A percentile compares a stretch with the other conserved stretches of the same genome.
phyloP scores from a whole-genome alignment of 192 early-diverging fungal genomes.

The Coemansia sp. region DNA sequence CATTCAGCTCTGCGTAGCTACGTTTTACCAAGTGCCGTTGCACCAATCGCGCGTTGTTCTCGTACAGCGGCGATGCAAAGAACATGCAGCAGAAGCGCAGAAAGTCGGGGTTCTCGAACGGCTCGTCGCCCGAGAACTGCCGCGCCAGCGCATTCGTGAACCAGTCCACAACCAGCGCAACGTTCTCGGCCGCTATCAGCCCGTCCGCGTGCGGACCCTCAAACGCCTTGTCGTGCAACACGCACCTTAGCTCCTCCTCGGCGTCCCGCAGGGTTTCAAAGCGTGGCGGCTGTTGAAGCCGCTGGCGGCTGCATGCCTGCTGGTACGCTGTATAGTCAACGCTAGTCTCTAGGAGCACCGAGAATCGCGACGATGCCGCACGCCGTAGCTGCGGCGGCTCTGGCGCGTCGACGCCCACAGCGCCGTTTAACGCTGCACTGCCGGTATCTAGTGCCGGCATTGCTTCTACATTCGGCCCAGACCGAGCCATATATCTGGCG shows the following conservation, averaged over 20 bases:
- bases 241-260: slow-evolving; percentile 35
- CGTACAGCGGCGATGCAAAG: slow-evolving; percentile 48
- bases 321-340: slow-evolving; percentile 47
- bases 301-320: slow-evolving; percentile 17
- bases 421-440: background rate
- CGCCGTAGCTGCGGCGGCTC: slow-evolving; percentile 9
- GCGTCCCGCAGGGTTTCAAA: slow-evolving; percentile 43
- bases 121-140: slow-evolving; percentile 44
- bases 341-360: slow-evolving; percentile 34
- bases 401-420: background rate
- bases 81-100: slow-evolving; percentile 49
- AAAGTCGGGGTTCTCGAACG: slow-evolving; percentile 47
- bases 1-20: slow-evolving; percentile 40
- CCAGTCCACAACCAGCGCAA: slow-evolving; percentile 48
- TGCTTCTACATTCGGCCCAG: background rate
- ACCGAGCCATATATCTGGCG: background rate
- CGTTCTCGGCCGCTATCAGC: slow-evolving; percentile 35
- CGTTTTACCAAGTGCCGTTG: slow-evolving; percentile 49
- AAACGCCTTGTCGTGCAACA: slow-evolving; percentile 41
- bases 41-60: slow-evolving; percentile 46
- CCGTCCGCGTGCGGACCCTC: slow-evolving; percentile 3
- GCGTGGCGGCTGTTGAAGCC: slow-evolving; percentile 34
- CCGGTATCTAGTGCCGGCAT: background rate
- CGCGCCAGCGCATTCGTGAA: slow-evolving; percentile 34
- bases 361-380: slow-evolving; percentile 39